Percentiles rank a stretch among this genome's conserved stretches.
Evolutionary conservation across 2,329 filamentous ascomycete genomes (phyloP).

Genomic region (Pyricularia grisea): DNA sequence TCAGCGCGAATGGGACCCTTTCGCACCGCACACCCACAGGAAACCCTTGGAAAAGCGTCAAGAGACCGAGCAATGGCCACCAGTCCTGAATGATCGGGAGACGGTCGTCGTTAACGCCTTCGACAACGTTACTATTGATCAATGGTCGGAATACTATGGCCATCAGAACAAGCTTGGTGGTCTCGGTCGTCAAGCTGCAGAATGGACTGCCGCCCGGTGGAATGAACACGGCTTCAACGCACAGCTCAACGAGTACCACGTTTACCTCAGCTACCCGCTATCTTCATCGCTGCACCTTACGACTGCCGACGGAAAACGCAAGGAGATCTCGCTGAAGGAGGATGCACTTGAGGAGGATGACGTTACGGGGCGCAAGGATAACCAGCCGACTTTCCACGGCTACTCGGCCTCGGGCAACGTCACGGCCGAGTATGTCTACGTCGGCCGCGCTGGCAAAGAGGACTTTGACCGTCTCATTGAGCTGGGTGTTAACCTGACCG

Average conservation of each 20-base stretch:
- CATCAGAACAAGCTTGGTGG: slow-evolving; percentile 28
- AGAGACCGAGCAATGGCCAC: slow-evolving; percentile 15
- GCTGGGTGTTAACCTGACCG: slow-evolving; percentile 58
- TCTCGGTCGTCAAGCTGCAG: slow-evolving; percentile 23
- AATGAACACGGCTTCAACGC: slow-evolving; percentile 23
- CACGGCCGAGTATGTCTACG: slow-evolving; percentile 65
- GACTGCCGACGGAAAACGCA: slow-evolving; percentile 34
- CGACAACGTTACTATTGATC: slow-evolving; percentile 25
- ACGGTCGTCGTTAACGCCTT: slow-evolving; percentile 24
- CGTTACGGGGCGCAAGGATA: slow-evolving; percentile 58
- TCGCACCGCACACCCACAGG: not conserved
- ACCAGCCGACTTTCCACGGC: slow-evolving; percentile 73
- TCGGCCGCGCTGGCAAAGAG: slow-evolving; percentile 64
- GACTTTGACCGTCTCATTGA: slow-evolving; percentile 65
- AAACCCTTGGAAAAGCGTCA: slow-evolving; percentile 1
- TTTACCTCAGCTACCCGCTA: slow-evolving; percentile 53
- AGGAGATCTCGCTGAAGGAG: slow-evolving; percentile 61
- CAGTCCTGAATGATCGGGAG: slow-evolving; percentile 22
- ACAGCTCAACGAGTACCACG: slow-evolving; percentile 38
- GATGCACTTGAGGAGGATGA: slow-evolving; percentile 63
- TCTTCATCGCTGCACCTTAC: slow-evolving; percentile 38
- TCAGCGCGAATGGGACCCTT: not conserved
- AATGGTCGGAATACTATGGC: slow-evolving; percentile 29
- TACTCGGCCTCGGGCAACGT: slow-evolving; percentile 74
- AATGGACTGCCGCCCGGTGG: slow-evolving; percentile 29